Evolutionary conservation across 2,329 filamentous ascomycete species (phyloP).

Genomic region (Capronia epimyces): DNA sequence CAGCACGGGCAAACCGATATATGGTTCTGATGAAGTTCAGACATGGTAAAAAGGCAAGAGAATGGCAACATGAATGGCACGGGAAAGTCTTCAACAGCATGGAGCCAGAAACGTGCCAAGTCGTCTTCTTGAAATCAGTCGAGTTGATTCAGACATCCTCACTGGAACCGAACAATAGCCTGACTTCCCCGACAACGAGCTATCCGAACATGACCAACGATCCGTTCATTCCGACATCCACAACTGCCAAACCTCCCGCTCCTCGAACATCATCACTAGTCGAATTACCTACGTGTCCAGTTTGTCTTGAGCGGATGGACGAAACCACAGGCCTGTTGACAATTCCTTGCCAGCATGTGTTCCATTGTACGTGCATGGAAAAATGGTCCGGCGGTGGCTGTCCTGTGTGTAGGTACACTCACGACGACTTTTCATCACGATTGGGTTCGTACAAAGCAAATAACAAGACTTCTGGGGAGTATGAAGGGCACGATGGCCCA

Average conservation of each 20-base stretch:
- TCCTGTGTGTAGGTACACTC: conserved; percentile 88
- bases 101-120: conserved; percentile 92
- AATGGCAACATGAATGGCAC: conserved; percentile 83
- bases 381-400: conserved; percentile 95
- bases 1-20: conserved; percentile 80
- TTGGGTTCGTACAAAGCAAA: conserved; percentile 24
- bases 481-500: conserved; percentile 50
- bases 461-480: conserved; percentile 33
- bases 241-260: conserved; percentile 58
- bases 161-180: conserved; percentile 30
- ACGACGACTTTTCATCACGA: conserved; percentile 48
- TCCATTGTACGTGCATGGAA: conserved; percentile 91
- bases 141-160: conserved; percentile 63
- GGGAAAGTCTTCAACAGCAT: conserved; percentile 89
- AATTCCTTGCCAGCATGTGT: conserved; percentile 94
- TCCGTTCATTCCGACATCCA: conserved; percentile 53
- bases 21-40: conserved; percentile 95
- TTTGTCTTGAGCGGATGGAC: conserved; percentile 96
- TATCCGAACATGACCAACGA: conserved; percentile 61
- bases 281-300: conserved; percentile 90
- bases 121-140: conserved; percentile 89
- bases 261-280: conserved; percentile 77
- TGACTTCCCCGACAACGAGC: conserved; percentile 38
- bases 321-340: conserved; percentile 92
- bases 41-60: conserved; percentile 63